Percentiles rank a stretch among this genome's conserved stretches.
phyloP scores from a whole-genome alignment of 176 grass and related monocot genomes.

The sorghum (Sorghum bicolor) region Sorghum_bicolor_NCBIv3 NC_012870.2:9217501-9218000 shows the following conservation, averaged over 20 bases:
- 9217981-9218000: conserved; percentile 1
- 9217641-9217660: neutral
- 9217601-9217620: neutral
- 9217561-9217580: neutral
- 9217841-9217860: conserved; percentile 48
- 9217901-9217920: neutral
- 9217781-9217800: conserved; percentile 95
- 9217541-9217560: neutral
- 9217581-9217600: neutral
- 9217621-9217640: neutral
- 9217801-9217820: conserved; percentile 99
- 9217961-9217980: neutral
- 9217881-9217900: neutral
- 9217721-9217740: neutral
- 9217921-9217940: neutral
- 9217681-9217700: neutral
- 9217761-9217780: conserved; percentile 95
- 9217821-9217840: conserved; percentile 99
- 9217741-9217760: conserved; percentile 86
- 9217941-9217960: neutral
- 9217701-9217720: neutral
- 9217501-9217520: neutral
- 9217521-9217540: neutral
- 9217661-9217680: neutral
- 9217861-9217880: neutral